Conservation (phyloP, 1,139 yeast species). For the Blastobotrys serpentis region DNA sequence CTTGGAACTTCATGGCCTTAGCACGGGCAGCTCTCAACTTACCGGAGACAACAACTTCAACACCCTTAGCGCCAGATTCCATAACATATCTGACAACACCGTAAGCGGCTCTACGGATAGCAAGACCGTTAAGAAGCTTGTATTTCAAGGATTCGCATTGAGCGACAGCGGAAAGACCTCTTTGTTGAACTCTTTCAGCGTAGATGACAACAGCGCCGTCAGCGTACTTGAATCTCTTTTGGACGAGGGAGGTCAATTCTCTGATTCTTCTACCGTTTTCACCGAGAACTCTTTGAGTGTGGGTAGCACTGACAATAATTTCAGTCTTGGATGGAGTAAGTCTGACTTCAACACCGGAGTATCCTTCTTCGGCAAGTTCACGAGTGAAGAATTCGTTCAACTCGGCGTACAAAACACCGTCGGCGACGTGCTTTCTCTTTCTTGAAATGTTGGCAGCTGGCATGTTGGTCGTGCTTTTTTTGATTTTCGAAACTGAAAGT, state of each 20-base stretch:
- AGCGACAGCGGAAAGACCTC: constrained; percentile 99
- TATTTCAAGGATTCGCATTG: constrained; percentile 99
- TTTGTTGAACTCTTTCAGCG: constrained; percentile 99
- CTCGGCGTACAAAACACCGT: constrained; percentile 99
- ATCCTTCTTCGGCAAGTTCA: constrained; percentile 99
- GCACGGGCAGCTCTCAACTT: constrained; percentile 99
- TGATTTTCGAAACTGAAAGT: neutral
- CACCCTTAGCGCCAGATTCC: constrained; percentile 99
- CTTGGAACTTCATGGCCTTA: constrained; percentile 99
- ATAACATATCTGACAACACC: constrained; percentile 99
- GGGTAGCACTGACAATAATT: constrained; percentile 97
- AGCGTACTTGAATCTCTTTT: constrained; percentile 97
- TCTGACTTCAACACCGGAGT: constrained; percentile 99
- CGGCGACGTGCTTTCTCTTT: constrained; percentile 74
- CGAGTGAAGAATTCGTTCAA: constrained; percentile 99
- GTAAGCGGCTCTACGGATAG: constrained; percentile 99
- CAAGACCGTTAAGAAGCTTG: constrained; percentile 98
- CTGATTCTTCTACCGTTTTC: constrained; percentile 99
- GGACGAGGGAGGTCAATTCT: constrained; percentile 95
- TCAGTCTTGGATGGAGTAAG: constrained; percentile 98
- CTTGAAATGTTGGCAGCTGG: constrained; percentile 36
- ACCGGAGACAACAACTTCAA: constrained; percentile 99
- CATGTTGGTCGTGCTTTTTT: constrained; percentile 13
- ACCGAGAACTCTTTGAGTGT: constrained; percentile 98
- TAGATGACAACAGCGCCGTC: constrained; percentile 92